phyloP scores from a whole-genome alignment of 345 rosid species.

The Carallia pectinifolia region DNA sequence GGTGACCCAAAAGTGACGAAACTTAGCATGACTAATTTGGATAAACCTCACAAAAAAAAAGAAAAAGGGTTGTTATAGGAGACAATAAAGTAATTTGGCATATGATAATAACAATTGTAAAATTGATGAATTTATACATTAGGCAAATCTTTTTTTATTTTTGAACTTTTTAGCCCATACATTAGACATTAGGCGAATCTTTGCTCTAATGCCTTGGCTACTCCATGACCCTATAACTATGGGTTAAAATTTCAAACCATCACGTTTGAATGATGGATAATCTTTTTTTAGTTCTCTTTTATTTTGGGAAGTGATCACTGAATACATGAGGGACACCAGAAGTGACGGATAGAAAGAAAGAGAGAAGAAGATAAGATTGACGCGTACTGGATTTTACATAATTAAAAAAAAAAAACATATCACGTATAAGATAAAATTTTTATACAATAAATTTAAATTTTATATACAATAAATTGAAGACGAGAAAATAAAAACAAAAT shows the following conservation, averaged over 20 bases:
- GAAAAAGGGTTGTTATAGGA: neutral
- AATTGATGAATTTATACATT: neutral
- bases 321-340: too few species aligned
- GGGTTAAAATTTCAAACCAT: too few species aligned
- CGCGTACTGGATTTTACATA: too few species aligned
- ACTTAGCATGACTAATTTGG: slow-evolving; percentile 12
- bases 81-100: neutral
- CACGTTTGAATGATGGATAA: neutral
- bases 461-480: too few species aligned
- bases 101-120: neutral
- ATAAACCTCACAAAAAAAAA: neutral
- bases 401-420: too few species aligned
- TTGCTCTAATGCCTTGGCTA: too few species aligned
- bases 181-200: neutral
- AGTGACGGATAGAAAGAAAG: too few species aligned
- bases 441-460: too few species aligned
- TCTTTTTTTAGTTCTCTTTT: neutral
- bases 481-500: too few species aligned
- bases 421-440: too few species aligned
- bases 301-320: neutral
- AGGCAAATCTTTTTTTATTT: neutral
- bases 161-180: neutral
- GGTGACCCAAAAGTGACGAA: slow-evolving; percentile 14
- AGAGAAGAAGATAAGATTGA: too few species aligned
- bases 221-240: too few species aligned